These are phyloP conservation scores for Capronia epimyces DNA, from an alignment of 2,329 filamentous ascomycete genomes.

Conservation along the genomic window DNA sequence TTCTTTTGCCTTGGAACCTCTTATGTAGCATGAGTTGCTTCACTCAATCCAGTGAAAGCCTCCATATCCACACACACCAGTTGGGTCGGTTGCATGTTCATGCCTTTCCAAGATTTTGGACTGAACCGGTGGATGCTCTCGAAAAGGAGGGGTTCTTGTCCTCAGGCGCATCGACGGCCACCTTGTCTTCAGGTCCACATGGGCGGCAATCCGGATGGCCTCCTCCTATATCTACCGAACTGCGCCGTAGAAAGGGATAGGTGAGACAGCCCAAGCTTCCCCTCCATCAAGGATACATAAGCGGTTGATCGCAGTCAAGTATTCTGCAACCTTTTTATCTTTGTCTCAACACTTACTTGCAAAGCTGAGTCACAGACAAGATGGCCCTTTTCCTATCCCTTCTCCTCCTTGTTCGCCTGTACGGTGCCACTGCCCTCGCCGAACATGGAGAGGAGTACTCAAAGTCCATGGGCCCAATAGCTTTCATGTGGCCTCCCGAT, in stretches of 20 bases:
- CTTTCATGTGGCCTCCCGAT: constrained; percentile 58
- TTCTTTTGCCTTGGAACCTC: neutral
- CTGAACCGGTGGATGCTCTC: neutral
- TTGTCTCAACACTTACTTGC: neutral
- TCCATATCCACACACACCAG: neutral
- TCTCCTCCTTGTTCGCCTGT: neutral
- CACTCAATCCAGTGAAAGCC: neutral
- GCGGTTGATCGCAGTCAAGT: neutral
- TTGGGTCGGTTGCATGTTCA: neutral
- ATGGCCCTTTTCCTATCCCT: too few relatives aligned
- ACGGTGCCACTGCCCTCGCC: constrained; percentile 6
- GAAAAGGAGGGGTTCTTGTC: neutral
- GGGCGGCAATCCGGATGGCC: too few relatives aligned
- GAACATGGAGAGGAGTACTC: constrained; percentile 26
- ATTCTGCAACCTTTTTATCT: neutral
- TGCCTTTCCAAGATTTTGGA: neutral
- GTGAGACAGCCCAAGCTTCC: neutral
- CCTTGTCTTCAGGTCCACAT: too few relatives aligned
- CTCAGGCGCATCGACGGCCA: neutral
- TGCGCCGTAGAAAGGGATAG: neutral
- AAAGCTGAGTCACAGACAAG: too few relatives aligned
- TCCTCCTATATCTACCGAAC: neutral
- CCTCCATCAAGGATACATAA: neutral
- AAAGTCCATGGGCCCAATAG: constrained; percentile 51
- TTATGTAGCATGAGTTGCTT: neutral